Base-by-base conservation (phyloP, 371 early-diverging fungal genomes). In the Mucor lusitanicus region DNA sequence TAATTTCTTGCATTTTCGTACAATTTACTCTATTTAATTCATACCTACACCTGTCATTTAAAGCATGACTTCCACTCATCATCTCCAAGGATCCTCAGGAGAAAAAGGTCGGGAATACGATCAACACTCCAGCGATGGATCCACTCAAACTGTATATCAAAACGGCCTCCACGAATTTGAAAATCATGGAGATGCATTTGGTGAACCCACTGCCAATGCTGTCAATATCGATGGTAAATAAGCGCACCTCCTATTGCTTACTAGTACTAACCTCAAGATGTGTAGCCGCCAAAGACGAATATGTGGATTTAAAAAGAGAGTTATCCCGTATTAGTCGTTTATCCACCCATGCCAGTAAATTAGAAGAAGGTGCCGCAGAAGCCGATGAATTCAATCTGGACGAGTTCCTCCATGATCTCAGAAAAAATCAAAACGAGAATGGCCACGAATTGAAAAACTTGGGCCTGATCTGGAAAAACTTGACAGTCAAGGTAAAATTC, bases 401-500 rank as follows among this genome's bases (percentile, higher is more conserved):
- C 37, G 69, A 74, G 27, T 81, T 62, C 21, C 53, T 81, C 6
- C 53, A 74, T 27, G 78, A 75, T 1, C 64, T 81, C 54, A 46
- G 56, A 5, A 46, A 37, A 21, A 70, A 70, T 37, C 59, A 67
- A 42, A 27, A 28, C 6, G 40, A 42, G 12, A 76, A 76, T 44
- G 82, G 81, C 17, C 72, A 82, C 59, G 73, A 78, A 42, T 64
- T 69, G 11, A 77, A 81, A 19, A 66, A 74, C 21, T 63, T 86
- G 61, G 85, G 84, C 63, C 63, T 86, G 2, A 68, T 75, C 15
- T 81, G 82, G 74, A 78, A 74, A 66, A 63, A 80, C 42, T 59
- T 84, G 42, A 76, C 77, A 17, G 84, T 84, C 39, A 77, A 70
- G 55, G 74, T 73, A 73, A 23, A 54, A 12, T 55, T 27, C 6